Conservation (phyloP, 495 filamentous ascomycete genomes). For the Aspergillus heteromorphus region DNA sequence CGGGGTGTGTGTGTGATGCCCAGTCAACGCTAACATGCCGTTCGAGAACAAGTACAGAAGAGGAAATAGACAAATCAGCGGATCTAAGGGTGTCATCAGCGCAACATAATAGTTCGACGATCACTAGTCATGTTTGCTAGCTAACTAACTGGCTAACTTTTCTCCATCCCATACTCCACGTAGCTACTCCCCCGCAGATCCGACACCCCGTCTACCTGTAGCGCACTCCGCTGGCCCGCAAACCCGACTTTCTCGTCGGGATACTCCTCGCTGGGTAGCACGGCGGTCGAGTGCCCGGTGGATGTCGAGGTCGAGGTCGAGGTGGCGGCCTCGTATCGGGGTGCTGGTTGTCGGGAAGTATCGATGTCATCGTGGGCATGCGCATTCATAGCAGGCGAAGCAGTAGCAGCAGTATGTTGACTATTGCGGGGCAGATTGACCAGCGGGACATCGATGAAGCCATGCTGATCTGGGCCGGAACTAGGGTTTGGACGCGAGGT, state of each 20-base stretch:
- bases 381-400: too few relatives aligned
- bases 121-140: too few relatives aligned
- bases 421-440: constrained; percentile 21
- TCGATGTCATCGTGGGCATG: background rate
- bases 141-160: constrained; percentile 15
- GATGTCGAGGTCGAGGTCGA: background rate
- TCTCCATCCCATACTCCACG: constrained; percentile 37
- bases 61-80: too few relatives aligned
- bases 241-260: constrained; percentile 43
- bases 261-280: constrained; percentile 9
- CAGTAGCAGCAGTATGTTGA: background rate
- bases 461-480: constrained; percentile 9
- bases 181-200: constrained; percentile 32
- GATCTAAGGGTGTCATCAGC: too few relatives aligned
- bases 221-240: constrained; percentile 35
- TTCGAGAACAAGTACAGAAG: too few relatives aligned
- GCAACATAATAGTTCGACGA: too few relatives aligned
- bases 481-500: background rate
- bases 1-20: too few relatives aligned
- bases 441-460: constrained; percentile 30
- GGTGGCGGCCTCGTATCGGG: constrained; percentile 22
- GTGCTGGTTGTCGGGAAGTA: constrained; percentile 11
- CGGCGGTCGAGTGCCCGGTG: constrained; percentile 5
- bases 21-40: too few relatives aligned
- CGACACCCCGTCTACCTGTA: constrained; percentile 20